phyloP scores from a whole-genome alignment of 345 rosid species.

The Durio zibethinus region DNA sequence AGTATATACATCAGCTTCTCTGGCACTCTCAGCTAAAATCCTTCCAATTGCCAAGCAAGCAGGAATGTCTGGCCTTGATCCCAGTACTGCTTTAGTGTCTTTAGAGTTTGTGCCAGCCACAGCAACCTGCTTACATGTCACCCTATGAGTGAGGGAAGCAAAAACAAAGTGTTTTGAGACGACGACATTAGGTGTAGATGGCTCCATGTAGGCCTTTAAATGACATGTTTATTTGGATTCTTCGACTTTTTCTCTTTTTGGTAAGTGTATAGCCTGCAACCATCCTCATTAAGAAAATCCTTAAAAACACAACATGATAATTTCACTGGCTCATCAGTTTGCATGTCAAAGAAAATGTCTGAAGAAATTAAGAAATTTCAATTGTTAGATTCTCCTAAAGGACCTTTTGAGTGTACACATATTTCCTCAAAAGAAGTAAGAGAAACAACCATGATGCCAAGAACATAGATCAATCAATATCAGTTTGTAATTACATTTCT shows the following conservation, averaged over 20 bases:
- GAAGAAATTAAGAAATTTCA: too few species aligned
- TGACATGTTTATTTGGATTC: constrained; percentile 71
- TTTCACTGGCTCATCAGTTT: too few species aligned
- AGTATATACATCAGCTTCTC: constrained; percentile 86
- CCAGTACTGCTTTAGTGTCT: constrained; percentile 80
- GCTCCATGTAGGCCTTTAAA: constrained; percentile 90
- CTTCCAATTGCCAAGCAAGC: constrained; percentile 79
- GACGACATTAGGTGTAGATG: constrained; percentile 82
- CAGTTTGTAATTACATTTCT: too few species aligned
- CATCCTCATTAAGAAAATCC: constrained; percentile 84
- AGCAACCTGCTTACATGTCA: constrained; percentile 86
- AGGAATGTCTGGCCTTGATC: constrained; percentile 81
- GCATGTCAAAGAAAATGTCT: too few species aligned
- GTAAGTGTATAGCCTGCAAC: constrained; percentile 84
- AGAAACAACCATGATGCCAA: too few species aligned
- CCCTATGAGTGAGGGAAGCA: constrained; percentile 89
- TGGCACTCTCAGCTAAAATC: constrained; percentile 76
- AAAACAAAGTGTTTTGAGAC: constrained; percentile 90
- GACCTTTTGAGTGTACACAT: too few species aligned
- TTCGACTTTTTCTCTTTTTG: constrained; percentile 79
- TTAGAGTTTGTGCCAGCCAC: constrained; percentile 96
- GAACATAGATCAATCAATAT: too few species aligned
- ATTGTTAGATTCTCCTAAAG: too few species aligned
- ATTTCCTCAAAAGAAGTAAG: too few species aligned
- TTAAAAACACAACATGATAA: too few species aligned